A percentile compares a stretch with the other conserved stretches of the same genome.
Evolutionary conservation across 148 eudicot genomes (phyloP).

Genomic region (Rhododendron molle): DNA sequence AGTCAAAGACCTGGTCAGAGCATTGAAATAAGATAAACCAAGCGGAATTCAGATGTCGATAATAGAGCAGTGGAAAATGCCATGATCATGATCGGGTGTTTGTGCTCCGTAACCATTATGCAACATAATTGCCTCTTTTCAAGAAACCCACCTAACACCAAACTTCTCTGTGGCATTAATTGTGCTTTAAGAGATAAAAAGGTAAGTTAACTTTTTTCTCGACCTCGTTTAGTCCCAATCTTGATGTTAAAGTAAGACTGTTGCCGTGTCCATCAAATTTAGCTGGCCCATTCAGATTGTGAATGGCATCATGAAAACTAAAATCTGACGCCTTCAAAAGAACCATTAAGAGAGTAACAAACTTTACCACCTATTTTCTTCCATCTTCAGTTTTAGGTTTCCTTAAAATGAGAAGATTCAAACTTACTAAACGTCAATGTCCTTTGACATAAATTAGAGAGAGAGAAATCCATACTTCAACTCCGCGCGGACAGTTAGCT

Average conservation of each 20-base stretch:
- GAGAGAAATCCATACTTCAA: slow-evolving; percentile 31
- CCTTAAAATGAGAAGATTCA: background rate
- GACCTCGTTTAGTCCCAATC: background rate
- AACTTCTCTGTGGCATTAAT: background rate
- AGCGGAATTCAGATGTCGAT: background rate
- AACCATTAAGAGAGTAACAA: background rate
- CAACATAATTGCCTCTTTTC: background rate
- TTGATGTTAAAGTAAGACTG: background rate
- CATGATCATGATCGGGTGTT: background rate
- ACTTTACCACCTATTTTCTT: background rate
- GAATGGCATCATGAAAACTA: background rate
- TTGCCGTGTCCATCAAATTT: background rate
- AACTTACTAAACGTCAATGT: background rate
- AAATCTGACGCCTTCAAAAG: background rate
- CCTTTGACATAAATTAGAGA: background rate
- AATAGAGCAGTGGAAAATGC: background rate
- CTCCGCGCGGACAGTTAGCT: slow-evolving; percentile 38
- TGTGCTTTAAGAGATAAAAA: background rate
- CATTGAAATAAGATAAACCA: background rate
- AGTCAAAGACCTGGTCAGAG: background rate
- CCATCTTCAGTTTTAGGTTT: background rate
- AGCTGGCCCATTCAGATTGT: background rate
- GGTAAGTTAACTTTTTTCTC: background rate
- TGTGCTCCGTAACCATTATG: background rate
- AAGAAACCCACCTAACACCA: background rate